Percentiles rank a stretch among this genome's conserved stretches.
Conservation (phyloP, 805 yeast genomes). For the Metschnikowia drakensbergensis region DNA sequence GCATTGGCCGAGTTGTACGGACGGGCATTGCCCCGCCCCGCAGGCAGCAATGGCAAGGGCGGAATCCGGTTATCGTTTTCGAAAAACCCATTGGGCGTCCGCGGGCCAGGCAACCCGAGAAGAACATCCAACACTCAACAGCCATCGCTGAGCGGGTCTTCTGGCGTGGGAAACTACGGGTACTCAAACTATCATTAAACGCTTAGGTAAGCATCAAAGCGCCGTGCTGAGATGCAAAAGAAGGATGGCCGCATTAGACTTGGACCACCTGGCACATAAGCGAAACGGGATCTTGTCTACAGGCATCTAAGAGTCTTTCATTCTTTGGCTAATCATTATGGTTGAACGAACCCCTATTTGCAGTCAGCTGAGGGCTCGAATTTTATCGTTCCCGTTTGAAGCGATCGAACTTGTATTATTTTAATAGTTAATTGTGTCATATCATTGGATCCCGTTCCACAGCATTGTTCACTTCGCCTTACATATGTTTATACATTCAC, state of each 20-base stretch:
- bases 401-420: slow-evolving; percentile 3
- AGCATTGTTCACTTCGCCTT: background rate
- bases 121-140: slow-evolving; percentile 33
- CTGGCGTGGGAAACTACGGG: slow-evolving; percentile 34
- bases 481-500: background rate
- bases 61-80: slow-evolving; percentile 93
- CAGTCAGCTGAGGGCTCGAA: background rate
- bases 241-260: background rate
- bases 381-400: background rate
- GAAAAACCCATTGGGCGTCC: slow-evolving; percentile 94
- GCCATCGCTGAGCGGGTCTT: slow-evolving; percentile 12
- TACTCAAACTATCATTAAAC: slow-evolving; percentile 31
- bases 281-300: background rate
- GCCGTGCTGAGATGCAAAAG: too few species aligned
- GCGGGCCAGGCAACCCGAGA: slow-evolving; percentile 59
- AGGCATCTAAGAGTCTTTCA: background rate
- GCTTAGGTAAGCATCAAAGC: background rate
- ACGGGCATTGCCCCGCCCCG: slow-evolving; percentile 78
- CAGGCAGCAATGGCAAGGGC: slow-evolving; percentile 71
- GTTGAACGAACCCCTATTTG: background rate
- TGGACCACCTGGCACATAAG: too few species aligned
- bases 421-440: slow-evolving; percentile 6
- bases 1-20: slow-evolving; percentile 95
- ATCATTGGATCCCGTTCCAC: slow-evolving; percentile 2
- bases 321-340: background rate